These are phyloP conservation scores for Liriodendron chinense DNA, from an alignment of 164 flowering plant genomes.

Conservation along the genomic window DNA sequence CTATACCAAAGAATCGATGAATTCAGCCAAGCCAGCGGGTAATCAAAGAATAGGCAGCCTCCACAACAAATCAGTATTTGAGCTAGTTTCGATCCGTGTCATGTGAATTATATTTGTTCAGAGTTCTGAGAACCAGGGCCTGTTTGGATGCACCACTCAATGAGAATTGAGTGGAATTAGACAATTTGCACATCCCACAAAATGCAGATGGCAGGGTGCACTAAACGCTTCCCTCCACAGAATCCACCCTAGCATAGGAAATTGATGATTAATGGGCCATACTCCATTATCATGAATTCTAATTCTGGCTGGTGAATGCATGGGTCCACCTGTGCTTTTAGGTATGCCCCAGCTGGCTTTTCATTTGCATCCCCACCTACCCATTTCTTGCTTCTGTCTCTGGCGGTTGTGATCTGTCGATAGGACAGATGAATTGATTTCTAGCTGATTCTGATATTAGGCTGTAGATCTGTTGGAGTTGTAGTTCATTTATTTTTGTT, in stretches of 20 bases:
- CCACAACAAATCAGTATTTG: background rate
- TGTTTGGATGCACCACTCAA: background rate
- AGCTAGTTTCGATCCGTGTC: background rate
- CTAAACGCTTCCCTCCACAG: background rate
- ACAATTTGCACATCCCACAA: background rate
- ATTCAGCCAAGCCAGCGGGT: conserved; percentile 20
- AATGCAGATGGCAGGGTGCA: background rate
- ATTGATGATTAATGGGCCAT: background rate
- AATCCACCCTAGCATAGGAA: background rate
- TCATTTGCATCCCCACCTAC: too few species aligned
- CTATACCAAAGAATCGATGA: conserved; percentile 52
- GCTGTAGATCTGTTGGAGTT: too few species aligned
- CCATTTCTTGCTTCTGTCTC: too few species aligned
- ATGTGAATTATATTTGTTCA: background rate
- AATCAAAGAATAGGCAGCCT: background rate
- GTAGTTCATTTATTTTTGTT: too few species aligned
- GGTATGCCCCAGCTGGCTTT: too few species aligned
- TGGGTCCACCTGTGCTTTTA: too few species aligned
- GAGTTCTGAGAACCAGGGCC: background rate
- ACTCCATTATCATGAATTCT: background rate
- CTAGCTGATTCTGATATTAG: too few species aligned
- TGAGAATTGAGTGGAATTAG: background rate
- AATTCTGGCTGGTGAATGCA: too few species aligned
- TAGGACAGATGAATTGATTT: too few species aligned
- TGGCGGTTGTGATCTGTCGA: too few species aligned